Conservation (phyloP, 352 stramenopile genomes). For the Pythium aristosporum region DNA sequence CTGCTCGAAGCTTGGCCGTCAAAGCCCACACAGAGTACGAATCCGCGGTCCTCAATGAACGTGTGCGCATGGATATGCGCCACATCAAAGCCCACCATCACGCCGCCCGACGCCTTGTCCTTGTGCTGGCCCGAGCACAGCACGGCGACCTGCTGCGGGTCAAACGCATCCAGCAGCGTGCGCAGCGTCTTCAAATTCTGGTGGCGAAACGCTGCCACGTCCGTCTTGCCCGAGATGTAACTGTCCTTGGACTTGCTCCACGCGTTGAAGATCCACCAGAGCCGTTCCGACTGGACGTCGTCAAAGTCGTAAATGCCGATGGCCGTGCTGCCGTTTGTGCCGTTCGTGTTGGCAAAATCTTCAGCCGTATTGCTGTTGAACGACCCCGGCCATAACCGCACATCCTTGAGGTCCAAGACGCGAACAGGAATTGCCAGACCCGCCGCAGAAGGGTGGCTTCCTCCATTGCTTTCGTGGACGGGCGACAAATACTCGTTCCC, state of each 20-base stretch:
- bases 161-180: conserved; percentile 70
- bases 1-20: conserved; percentile 12
- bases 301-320: conserved; percentile 80
- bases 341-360: conserved; percentile 24
- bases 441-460: not conserved
- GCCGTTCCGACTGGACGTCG: conserved; percentile 73
- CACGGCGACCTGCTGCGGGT: conserved; percentile 78
- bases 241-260: conserved; percentile 65
- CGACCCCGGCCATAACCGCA: conserved; percentile 35
- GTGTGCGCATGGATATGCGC: conserved; percentile 74
- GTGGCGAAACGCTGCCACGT: conserved; percentile 61
- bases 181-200: conserved; percentile 71
- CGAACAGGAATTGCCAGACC: conserved; percentile 6
- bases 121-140: conserved; percentile 37
- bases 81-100: conserved; percentile 77
- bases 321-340: conserved; percentile 34
- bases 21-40: conserved; percentile 73
- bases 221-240: conserved; percentile 72
- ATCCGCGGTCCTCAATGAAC: conserved; percentile 61
- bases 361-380: conserved; percentile 7
- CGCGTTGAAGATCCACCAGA: conserved; percentile 84
- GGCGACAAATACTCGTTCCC: conserved; percentile 25
- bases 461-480: conserved; percentile 30
- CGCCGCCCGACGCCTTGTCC: conserved; percentile 35
- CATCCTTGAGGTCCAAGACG: conserved; percentile 65